Evolutionary conservation across 768 basidiomycete genomes (phyloP), one percentile per base, ranked within the genome.

Genomic region (Vararia minispora): DNA sequence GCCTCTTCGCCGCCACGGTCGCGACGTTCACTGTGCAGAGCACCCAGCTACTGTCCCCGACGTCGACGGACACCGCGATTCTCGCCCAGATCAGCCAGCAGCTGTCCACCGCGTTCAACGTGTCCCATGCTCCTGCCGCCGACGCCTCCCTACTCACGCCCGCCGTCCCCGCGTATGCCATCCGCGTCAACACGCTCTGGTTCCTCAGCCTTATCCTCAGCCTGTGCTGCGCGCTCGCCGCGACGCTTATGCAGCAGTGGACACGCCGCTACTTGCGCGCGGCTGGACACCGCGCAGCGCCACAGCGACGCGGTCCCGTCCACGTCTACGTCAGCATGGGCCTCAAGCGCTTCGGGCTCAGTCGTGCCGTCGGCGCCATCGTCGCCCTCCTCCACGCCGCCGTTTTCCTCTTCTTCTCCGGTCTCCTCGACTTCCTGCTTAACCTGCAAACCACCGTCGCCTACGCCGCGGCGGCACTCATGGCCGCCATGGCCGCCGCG

Each of bases 11-110:
- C 1, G 45, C 45, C 11, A 45, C 39, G 3, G 38, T 47, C 11
- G 40, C 45, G 14, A 43, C 45, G 24, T 47, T 47, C 23, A 25
- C 46, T 17, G 36, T 47, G 17, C 44, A 46, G 27, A 45, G 44
- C 16, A 33, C 40, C 35, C 46, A 47, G 32, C 18, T 5, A 20
- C 43, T 47, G 22, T 35, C 24, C 18, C 44, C 38, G 13, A 43
- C 46, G 37, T 18, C 22, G 7, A 43, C 35, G 1, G 18, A 14
- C 4, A 25, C 45, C 10, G 22, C 16, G 2, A 21, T 0, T 4
- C 33, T 41, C 23, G 44, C 46, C 23, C 45, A 47, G 25, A 20
- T 37, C 13, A 34, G 33, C 13, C 23, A 21, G 11, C 29, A 47
- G 28, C 35, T 47, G 8, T 26, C 24, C 12, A 33, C 20, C 4